These are phyloP conservation scores for Termitomyces sp. DNA, from an alignment of 768 basidiomycete species.

Conservation along the genomic window DNA sequence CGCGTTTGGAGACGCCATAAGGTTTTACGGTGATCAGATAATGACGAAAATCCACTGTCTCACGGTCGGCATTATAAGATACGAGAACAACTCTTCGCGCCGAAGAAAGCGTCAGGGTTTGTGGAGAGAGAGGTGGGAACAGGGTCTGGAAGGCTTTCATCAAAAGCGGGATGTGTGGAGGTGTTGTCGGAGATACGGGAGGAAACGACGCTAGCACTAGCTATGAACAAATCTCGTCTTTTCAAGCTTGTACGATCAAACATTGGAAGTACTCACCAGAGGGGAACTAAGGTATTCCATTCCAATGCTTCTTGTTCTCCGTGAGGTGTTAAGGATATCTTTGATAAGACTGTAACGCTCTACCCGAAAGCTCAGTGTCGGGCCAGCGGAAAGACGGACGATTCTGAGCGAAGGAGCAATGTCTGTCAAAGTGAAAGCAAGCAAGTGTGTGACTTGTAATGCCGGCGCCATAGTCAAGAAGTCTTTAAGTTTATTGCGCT, in stretches of 20 bases:
- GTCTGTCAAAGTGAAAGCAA: slow-evolving; percentile 87
- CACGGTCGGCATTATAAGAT: slow-evolving; percentile 83
- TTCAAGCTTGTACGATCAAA: not conserved
- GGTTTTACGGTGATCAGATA: slow-evolving; percentile 94
- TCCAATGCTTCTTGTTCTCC: slow-evolving; percentile 70
- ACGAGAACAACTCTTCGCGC: slow-evolving; percentile 93
- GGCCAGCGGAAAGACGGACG: slow-evolving; percentile 83
- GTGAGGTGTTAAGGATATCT: slow-evolving; percentile 67
- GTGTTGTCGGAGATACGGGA: slow-evolving; percentile 66
- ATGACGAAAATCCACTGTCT: slow-evolving; percentile 90
- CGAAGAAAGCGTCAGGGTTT: slow-evolving; percentile 76
- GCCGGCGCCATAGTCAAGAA: slow-evolving; percentile 90
- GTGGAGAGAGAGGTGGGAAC: slow-evolving; percentile 89
- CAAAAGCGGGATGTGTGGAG: slow-evolving; percentile 84
- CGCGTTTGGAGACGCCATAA: slow-evolving; percentile 89
- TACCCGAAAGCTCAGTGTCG: slow-evolving; percentile 89
- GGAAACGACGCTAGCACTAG: slow-evolving; percentile 91
- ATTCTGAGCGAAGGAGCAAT: slow-evolving; percentile 85
- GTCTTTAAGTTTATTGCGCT: slow-evolving; percentile 88
- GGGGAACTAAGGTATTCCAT: slow-evolving; percentile 92
- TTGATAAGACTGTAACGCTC: slow-evolving; percentile 92
- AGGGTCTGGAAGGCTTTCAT: slow-evolving; percentile 96
- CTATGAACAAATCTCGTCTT: slow-evolving; percentile 34
- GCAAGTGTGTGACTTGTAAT: slow-evolving; percentile 86
- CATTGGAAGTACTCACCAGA: slow-evolving; percentile 60